Base-by-base conservation (phyloP, 2,329 filamentous ascomycete genomes). In the Fusarium albosuccineum region DNA sequence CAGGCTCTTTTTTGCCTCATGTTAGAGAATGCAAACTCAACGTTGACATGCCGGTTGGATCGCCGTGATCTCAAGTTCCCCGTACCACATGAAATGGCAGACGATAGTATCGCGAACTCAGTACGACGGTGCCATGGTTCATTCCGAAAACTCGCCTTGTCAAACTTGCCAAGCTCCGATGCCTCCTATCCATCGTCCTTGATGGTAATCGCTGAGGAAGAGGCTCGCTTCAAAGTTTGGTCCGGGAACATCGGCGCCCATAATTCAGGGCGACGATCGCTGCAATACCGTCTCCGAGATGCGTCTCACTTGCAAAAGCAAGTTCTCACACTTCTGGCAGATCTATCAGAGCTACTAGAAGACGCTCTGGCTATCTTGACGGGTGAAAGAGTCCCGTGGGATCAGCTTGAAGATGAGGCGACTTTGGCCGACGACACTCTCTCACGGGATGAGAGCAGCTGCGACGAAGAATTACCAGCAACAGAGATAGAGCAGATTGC, bases 161-260 rank as follows among this genome's bases (percentile, higher is more conserved):
- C 30, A 6, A 6, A 16, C 3, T 5, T 14, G 2, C 14, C n/a
- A 4, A 34, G n/a, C 7, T 13, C 11, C 11, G 42, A 29, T 27
- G 7, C 22, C 27, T 30, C 13, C 13, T 14, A 30, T 9, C 26
- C 34, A n/a, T 36, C 6, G 14, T 1, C n/a, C 33, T 0, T 10
- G 4, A 0, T 2, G 41, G 1, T 44, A 9, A 2, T 46, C 27
- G 6, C 17, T 1, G 52, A 44, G 3, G 63, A 70, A 13, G 16
- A 41, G 3, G 26, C n/a, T 6, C 51, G 66, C 7, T 60, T 70
- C 30, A 67, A 67, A 11, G 42, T 70, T 0, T 67, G 67, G 67
- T 44, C 42, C 1, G 57, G 46, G 0, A 70, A 65, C 3, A 60
- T 65, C 1, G 63, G 41, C 0, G 67, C 63, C 0, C 60, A 65